Conservation (phyloP, 768 basidiomycete species). For the Scleroderma bovista region DNA sequence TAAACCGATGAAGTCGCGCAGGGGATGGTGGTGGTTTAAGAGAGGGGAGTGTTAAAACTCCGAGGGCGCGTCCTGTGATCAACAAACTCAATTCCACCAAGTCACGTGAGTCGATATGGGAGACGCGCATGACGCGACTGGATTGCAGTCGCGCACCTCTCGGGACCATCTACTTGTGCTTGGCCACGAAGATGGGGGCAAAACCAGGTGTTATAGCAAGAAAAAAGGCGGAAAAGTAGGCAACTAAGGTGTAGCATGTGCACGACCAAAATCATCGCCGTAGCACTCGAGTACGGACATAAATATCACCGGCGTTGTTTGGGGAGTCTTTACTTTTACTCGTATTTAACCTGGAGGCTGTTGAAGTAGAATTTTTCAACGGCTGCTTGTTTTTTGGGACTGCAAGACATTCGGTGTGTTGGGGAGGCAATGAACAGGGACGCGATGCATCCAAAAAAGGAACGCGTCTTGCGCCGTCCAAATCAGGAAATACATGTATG, state of each 20-base stretch:
- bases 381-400: slow-evolving; percentile 24
- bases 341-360: slow-evolving; percentile 12
- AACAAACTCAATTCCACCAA: slow-evolving; percentile 36
- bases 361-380: slow-evolving; percentile 23
- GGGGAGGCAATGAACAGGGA: slow-evolving; percentile 13
- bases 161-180: background rate
- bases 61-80: slow-evolving; percentile 36
- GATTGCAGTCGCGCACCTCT: slow-evolving; percentile 6
- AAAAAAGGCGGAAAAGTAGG: slow-evolving; percentile 15
- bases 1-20: slow-evolving; percentile 17
- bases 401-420: slow-evolving; percentile 27
- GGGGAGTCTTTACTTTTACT: slow-evolving; percentile 11
- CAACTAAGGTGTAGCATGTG: background rate
- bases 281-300: slow-evolving; percentile 12
- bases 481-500: slow-evolving; percentile 9
- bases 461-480: slow-evolving; percentile 36
- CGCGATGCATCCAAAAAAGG: slow-evolving; percentile 34
- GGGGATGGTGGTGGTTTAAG: slow-evolving; percentile 46
- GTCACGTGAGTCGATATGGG: slow-evolving; percentile 32
- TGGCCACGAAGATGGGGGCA: slow-evolving; percentile 1
- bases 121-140: slow-evolving; percentile 21
- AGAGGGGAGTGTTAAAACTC: slow-evolving; percentile 37
- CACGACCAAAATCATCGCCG: slow-evolving; percentile 13
- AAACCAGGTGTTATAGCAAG: slow-evolving; percentile 8
- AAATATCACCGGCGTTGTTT: slow-evolving; percentile 13